These are phyloP conservation scores for Diaporthe sp. DNA, from an alignment of 2,329 filamentous ascomycete genomes.

Conservation along the genomic window DNA sequence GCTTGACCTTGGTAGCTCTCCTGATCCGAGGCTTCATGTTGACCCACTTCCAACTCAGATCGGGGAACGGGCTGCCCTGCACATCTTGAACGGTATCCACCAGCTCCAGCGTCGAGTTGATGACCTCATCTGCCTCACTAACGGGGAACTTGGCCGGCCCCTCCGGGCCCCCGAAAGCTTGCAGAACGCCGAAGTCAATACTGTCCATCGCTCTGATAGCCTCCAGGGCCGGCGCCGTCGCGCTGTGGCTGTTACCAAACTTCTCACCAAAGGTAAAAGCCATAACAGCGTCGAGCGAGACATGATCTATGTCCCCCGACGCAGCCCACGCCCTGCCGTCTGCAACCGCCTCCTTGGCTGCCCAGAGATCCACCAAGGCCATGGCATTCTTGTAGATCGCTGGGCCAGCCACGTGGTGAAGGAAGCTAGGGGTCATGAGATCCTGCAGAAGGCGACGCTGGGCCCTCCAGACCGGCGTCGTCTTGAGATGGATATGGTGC, in stretches of 20 bases:
- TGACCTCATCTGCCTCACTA: too few species aligned
- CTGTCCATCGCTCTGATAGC: too few species aligned
- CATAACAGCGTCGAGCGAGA: not conserved
- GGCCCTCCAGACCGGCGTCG: not conserved
- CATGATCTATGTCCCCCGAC: not conserved
- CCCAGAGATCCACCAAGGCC: constrained; percentile 42
- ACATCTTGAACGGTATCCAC: too few species aligned
- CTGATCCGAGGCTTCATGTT: too few species aligned
- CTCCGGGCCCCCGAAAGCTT: too few species aligned
- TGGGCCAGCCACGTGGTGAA: constrained; percentile 9
- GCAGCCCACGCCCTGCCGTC: constrained; percentile 40
- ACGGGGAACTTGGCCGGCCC: too few species aligned
- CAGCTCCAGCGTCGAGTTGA: too few species aligned
- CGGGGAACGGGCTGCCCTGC: too few species aligned
- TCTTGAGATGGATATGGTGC: not conserved
- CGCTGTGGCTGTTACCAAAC: not conserved
- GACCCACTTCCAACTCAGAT: too few species aligned
- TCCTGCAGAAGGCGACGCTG: constrained; percentile 12
- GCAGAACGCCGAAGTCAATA: too few species aligned
- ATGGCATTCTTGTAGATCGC: constrained; percentile 28
- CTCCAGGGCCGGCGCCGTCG: too few species aligned
- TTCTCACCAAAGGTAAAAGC: not conserved
- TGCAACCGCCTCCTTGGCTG: constrained; percentile 37
- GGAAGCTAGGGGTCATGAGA: constrained; percentile 29
- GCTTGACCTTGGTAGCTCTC: too few species aligned